phyloP scores from a whole-genome alignment of 2,329 filamentous ascomycete species.

The Fusarium sp. region DNA sequence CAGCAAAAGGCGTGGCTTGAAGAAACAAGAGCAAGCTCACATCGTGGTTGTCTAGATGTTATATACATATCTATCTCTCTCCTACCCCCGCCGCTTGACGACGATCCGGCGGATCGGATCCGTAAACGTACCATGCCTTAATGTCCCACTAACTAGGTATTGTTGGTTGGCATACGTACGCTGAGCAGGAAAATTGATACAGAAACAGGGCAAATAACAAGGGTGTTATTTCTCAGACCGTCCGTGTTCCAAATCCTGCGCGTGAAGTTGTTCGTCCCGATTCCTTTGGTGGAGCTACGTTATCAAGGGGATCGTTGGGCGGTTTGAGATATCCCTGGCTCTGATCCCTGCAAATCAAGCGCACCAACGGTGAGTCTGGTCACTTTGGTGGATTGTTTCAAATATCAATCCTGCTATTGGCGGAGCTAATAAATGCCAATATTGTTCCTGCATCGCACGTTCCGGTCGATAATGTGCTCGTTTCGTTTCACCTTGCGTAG shows the following conservation, averaged over 20 bases:
- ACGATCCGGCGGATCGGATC: slow-evolving; percentile 1
- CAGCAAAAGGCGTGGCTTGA: slow-evolving; percentile 25
- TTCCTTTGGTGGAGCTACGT: slow-evolving; percentile 12
- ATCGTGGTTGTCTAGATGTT: slow-evolving; percentile 4
- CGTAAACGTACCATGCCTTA: slow-evolving; percentile 29
- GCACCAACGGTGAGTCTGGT: slow-evolving; percentile 21
- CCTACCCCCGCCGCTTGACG: neutral
- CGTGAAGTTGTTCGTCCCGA: neutral
- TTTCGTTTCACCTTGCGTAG: slow-evolving; percentile 25
- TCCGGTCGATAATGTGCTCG: slow-evolving; percentile 12
- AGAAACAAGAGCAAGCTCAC: neutral
- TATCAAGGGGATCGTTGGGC: slow-evolving; percentile 12
- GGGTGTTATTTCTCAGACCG: slow-evolving; percentile 10
- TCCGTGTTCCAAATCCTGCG: slow-evolving; percentile 23
- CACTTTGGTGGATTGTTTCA: slow-evolving; percentile 26
- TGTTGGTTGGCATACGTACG: slow-evolving; percentile 1
- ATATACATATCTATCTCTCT: slow-evolving; percentile 18
- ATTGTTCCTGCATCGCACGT: neutral
- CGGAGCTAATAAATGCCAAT: slow-evolving; percentile 15
- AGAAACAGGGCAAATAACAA: slow-evolving; percentile 6
- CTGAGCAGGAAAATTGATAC: neutral
- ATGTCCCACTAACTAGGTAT: slow-evolving; percentile 22
- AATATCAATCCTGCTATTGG: slow-evolving; percentile 38
- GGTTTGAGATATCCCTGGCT: slow-evolving; percentile 13
- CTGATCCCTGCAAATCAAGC: slow-evolving; percentile 20